Evolutionary conservation across 1,139 yeast species (phyloP), one percentile per base, ranked within the genome.

Genomic region (Hanseniaspora gamundiae): DNA sequence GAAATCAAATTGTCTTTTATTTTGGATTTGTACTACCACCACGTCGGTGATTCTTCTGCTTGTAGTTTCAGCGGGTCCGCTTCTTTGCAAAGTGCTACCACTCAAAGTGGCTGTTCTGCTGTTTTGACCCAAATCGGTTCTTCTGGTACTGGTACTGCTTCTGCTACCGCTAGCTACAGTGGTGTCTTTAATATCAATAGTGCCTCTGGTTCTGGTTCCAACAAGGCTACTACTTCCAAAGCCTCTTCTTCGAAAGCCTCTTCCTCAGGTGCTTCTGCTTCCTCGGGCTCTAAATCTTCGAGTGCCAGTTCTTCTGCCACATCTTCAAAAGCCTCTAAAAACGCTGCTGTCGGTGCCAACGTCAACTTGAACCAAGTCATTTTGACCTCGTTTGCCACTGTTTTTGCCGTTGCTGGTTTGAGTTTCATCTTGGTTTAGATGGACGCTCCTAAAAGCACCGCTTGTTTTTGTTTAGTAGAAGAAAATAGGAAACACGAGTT

Each of bases 321-420:
- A 26, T 38, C 67, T 30, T 35, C 63, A 36, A 43, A 57, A 14
- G 52, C 64, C 24, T 51, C 59, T 39, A 47, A 61, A 36, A 48
- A 57, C 27, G 57, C 58, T 42, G 47, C 58, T 42, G 40, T 56
- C 43, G 54, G 48, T 45, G 45, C 55, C 44, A 55, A 51, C 44
- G 47, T 49, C 39, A 88, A 88, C 71, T 68, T 84, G 55, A 73
- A 86, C 54, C 83, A 84, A 72, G 74, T 91, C 42, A 87, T 94
- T 50, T 78, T 81, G 71, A 68, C 81, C 48, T 62, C 73, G 43
- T 62, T 70, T 48, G 91, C 88, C 61, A 71, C 73, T 24, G 80
- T 94, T 69, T 82, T 83, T 69, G 64, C 83, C 35, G 64, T 72
- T 45, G 60, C 67, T 39, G 72, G 74, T 58, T 76, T 84, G 52